Evolutionary conservation across 2,329 filamentous ascomycete species (phyloP).

Genomic region (Microcyclospora pomicola): DNA sequence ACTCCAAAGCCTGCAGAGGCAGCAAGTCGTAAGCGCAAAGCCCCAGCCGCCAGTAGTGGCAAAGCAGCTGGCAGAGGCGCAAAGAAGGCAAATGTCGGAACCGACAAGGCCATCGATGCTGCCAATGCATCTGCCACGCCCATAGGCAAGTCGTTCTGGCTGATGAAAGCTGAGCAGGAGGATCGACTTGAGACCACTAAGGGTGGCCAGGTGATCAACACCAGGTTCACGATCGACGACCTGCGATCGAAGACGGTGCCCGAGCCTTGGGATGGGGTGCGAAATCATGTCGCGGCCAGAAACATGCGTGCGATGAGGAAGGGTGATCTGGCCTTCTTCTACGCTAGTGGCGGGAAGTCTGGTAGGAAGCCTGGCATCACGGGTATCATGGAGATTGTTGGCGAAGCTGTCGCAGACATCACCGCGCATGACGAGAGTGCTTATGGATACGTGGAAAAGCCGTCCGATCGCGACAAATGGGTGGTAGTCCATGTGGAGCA

Average conservation of each 20-base stretch:
- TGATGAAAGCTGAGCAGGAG: slow-evolving; percentile 56
- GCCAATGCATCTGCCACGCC: background rate
- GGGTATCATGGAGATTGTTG: slow-evolving; percentile 52
- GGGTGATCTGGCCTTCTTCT: slow-evolving; percentile 90
- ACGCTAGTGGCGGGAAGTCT: slow-evolving; percentile 78
- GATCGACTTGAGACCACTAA: slow-evolving; percentile 51
- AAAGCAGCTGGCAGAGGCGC: slow-evolving; percentile 8
- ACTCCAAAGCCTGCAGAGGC: slow-evolving; percentile 7
- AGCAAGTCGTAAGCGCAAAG: slow-evolving; percentile 6
- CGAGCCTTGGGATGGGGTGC: slow-evolving; percentile 75
- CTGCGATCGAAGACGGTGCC: slow-evolving; percentile 56
- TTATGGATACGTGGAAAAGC: slow-evolving; percentile 63
- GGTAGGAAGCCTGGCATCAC: slow-evolving; percentile 59
- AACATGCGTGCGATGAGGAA: slow-evolving; percentile 84
- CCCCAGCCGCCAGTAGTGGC: slow-evolving; percentile 5
- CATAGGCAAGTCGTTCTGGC: slow-evolving; percentile 27
- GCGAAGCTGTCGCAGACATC: slow-evolving; percentile 66
- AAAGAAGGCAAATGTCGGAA: slow-evolving; percentile 3
- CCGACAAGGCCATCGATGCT: background rate
- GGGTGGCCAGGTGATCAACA: slow-evolving; percentile 74
- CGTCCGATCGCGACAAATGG: slow-evolving; percentile 58
- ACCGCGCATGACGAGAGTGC: slow-evolving; percentile 56
- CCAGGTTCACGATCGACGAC: slow-evolving; percentile 91
- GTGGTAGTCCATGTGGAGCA: slow-evolving; percentile 81
- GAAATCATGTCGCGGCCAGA: slow-evolving; percentile 54